Evolutionary conservation across 2,329 filamentous ascomycete species (phyloP), one percentile per base, ranked within the genome.

Genomic region (Erysiphe neolycopersici): DNA sequence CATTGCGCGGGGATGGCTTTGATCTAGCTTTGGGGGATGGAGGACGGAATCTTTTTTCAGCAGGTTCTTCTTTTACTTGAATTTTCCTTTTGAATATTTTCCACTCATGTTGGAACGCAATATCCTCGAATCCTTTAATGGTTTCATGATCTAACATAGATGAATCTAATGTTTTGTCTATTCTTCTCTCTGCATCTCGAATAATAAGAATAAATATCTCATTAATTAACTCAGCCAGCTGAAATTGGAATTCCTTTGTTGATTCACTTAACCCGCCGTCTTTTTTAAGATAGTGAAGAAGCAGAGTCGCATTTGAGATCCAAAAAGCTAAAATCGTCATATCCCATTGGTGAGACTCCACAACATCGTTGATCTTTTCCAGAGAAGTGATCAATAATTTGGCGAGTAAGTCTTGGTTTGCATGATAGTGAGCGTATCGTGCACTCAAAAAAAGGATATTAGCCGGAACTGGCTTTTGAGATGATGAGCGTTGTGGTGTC

Each of bases 241-340:
- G 85, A 14, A 83, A 73, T 59, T 98, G 89, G 51, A 94, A 95
- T 51, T 89, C 78, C 0, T 76, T 71, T 0, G 87, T 95, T 9
- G 79, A 76, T 54, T 77, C 71, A 6, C 85, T 69, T 16, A 95
- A 63, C 0, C 83, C 85, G 5, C 70, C 63, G 53, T 98, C 89
- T 60, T 98, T 98, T 58, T 93, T 94, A 44, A 98, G 65, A 57
- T 98, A 98, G 59, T 98, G 87, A 43, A 95, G 64, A n/a, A 98
- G 64, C 35, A 98, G 63, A 0, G 89, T 98, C 9, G 83, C 84
- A 58, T 98, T 98, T 1, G 89, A 95, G 54, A 94, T 84, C 89
- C 89, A 98, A 57, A 98, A 98, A 2, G 89, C 89, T 33, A 98
- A 65, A 51, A 98, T 93, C 0, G 89, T 98, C 89, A 98, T 98